Base-by-base conservation (phyloP, 768 basidiomycete genomes). In the Panaeolus papilionaceus region DNA sequence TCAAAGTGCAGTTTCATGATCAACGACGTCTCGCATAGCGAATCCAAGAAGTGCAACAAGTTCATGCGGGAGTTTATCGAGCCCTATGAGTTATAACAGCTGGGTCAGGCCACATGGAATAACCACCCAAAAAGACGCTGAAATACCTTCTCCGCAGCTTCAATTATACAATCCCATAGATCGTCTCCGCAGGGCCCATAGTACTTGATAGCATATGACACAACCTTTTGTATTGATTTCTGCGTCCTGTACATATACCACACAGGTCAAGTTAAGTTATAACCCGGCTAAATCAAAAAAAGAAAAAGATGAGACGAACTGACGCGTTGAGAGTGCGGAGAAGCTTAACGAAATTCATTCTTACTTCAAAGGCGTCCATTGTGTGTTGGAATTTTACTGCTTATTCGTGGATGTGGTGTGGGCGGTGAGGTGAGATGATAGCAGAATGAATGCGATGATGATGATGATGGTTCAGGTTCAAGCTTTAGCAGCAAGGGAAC, bases 41-140 rank as follows among this genome's bases (percentile, higher is more conserved):
- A 89, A 77, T 97, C 95, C 49, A 98, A 86, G 75, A 96, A 90
- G 76, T 97, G 95, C 0, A 98, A 82, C 68, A 97, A 91, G 77
- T 98, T 98, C 72, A 98, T 96, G n/a, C 94, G 84, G 38, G 92
- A 88, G 77, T 98, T 96, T 20, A 97, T 88, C 0, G 92, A 89
- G 62, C 92, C 94, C 93, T 93, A 68, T 0, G 51, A 38, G 33
- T 33, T 33, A 42, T n/a, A 16, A 69, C 26, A 20, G 11, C 11
- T 14, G 28, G 14, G n/a, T 14, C 54, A 58, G 14, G 33, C 6
- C 26, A 16, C 33, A 58, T 16, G 11, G 2, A 28, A 37, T 10
- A 23, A 23, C 62, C 26, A 64, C 23, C 14, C 47, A 33, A 54
- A 51, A 26, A 20, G 65, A 38, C 8, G 51, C 18, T 26, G 58